These are phyloP conservation scores for Ganoderma boninense DNA, from an alignment of 1,284 basidiomycete species.

Conservation along the genomic window DNA sequence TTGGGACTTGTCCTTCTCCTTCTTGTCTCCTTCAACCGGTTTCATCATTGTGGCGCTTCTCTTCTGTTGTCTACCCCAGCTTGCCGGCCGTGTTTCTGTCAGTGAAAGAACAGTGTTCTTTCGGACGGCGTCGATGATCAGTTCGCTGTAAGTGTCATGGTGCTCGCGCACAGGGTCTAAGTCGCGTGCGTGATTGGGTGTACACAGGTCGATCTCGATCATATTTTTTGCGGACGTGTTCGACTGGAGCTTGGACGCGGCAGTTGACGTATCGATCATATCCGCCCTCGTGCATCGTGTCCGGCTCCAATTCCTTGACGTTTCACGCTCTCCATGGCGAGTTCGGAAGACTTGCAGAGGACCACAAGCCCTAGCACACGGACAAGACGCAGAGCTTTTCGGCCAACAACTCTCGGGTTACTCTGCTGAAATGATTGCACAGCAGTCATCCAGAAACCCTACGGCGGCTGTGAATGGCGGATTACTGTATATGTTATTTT, in stretches of 20 bases:
- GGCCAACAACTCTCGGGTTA: neutral
- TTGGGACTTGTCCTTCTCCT: neutral
- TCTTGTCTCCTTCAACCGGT: conserved; percentile 33
- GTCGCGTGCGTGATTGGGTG: neutral
- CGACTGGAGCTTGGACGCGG: neutral
- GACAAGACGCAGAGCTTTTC: neutral
- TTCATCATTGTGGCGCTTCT: neutral
- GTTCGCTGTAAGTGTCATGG: neutral
- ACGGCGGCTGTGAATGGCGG: neutral
- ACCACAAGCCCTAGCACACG: neutral
- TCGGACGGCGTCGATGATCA: neutral
- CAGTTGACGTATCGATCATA: neutral
- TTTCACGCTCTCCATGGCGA: neutral
- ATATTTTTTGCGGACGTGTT: neutral
- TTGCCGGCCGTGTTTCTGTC: neutral
- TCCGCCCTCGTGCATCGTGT: neutral
- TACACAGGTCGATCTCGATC: neutral
- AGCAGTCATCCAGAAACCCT: neutral
- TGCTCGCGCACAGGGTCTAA: neutral
- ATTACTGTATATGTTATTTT: neutral
- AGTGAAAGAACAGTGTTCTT: neutral
- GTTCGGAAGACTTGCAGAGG: neutral
- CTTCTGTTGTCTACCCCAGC: neutral
- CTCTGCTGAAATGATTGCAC: neutral
- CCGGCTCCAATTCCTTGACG: neutral